Evolutionary conservation across 176 grass and related monocot genomes (phyloP).

Genomic region (sorghum (Sorghum bicolor)): DNA sequence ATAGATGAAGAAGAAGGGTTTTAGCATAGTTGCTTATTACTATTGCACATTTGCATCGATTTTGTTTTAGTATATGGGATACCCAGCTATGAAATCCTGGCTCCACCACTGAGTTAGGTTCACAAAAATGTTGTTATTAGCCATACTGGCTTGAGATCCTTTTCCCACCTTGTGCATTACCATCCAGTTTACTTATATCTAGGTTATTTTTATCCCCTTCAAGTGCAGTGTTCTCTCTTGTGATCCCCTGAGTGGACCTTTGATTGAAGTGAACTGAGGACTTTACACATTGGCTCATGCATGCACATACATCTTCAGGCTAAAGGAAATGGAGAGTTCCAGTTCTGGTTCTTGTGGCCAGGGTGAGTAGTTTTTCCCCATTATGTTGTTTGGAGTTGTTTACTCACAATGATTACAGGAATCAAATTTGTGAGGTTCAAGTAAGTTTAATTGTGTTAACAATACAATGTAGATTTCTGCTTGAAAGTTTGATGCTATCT

Average conservation of each 20-base stretch:
- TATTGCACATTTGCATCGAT: too few relatives aligned
- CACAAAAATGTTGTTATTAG: neutral
- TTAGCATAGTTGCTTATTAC: too few relatives aligned
- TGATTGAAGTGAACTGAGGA: constrained; percentile 34
- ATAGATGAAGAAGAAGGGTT: too few relatives aligned
- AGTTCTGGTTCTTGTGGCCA: constrained; percentile 35
- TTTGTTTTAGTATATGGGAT: too few relatives aligned
- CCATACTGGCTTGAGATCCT: neutral
- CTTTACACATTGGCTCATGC: constrained; percentile 27
- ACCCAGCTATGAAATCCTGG: too few relatives aligned
- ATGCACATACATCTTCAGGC: constrained; percentile 21
- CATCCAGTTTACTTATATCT: constrained; percentile 23
- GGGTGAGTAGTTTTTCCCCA: constrained; percentile 20
- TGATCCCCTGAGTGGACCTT: constrained; percentile 17
- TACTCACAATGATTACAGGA: neutral
- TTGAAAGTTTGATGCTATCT: neutral
- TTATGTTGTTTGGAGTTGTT: neutral
- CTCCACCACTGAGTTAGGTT: neutral
- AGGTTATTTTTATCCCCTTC: neutral
- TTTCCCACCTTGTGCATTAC: neutral
- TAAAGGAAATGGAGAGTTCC: constrained; percentile 53
- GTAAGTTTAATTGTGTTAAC: neutral
- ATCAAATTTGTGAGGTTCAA: constrained; percentile 8
- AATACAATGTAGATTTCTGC: neutral
- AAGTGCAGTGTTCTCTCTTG: constrained; percentile 15